phyloP scores from a whole-genome alignment of 202 grass and related monocot genomes.

The Brachypodium distachyon region DNA sequence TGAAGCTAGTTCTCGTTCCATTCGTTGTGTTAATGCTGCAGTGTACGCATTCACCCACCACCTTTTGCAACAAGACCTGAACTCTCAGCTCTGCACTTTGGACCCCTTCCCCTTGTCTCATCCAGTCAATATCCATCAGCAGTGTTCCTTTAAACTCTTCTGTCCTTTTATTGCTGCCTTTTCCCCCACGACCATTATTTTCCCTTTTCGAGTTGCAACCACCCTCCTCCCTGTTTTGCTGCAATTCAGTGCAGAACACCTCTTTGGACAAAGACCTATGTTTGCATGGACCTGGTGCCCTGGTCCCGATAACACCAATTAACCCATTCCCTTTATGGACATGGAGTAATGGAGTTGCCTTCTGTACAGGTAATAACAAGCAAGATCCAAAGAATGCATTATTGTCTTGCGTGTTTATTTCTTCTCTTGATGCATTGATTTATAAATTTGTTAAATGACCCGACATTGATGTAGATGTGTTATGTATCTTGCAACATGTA shows the following conservation, averaged over 20 bases:
- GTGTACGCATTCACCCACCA: background rate
- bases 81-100: background rate
- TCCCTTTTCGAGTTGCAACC: background rate
- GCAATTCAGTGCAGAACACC: slow-evolving; percentile 1
- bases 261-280: slow-evolving; percentile 3
- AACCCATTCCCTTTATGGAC: background rate
- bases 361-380: background rate
- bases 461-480: background rate
- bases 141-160: background rate
- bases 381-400: background rate
- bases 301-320: slow-evolving; percentile 3
- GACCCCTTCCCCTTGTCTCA: slow-evolving; percentile 20
- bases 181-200: slow-evolving; percentile 1
- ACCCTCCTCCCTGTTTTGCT: background rate
- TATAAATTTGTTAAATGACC: background rate
- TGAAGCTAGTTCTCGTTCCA: background rate
- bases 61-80: slow-evolving; percentile 9
- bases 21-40: background rate
- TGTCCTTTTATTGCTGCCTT: slow-evolving; percentile 26
- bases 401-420: slow-evolving; percentile 19
- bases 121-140: slow-evolving; percentile 5
- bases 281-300: slow-evolving; percentile 1
- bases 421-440: slow-evolving; percentile 3
- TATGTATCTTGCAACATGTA: background rate
- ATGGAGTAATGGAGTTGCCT: background rate